These are phyloP conservation scores for Prinsepia uniflora DNA, from an alignment of 306 rosid species.

Conservation along the genomic window DNA sequence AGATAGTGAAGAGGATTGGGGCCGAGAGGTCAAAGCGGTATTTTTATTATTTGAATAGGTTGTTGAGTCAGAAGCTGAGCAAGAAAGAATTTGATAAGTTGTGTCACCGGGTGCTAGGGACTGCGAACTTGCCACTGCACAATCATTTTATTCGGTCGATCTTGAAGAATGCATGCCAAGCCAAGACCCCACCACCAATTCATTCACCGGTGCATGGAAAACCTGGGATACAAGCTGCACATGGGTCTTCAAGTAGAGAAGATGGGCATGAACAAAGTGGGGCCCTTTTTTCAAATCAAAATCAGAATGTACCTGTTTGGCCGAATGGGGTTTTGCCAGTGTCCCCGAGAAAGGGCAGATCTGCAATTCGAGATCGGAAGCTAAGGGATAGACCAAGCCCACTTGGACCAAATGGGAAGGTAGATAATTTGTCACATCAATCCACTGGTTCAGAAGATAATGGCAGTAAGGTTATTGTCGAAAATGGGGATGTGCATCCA, in stretches of 20 bases:
- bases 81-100: constrained; percentile 76
- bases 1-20: constrained; percentile 80
- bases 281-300: constrained; percentile 48
- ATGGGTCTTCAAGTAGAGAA: constrained; percentile 63
- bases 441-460: constrained; percentile 57
- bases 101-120: constrained; percentile 69
- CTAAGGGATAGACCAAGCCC: constrained; percentile 88
- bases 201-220: constrained; percentile 47
- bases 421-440: constrained; percentile 48
- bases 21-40: constrained; percentile 67
- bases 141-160: constrained; percentile 77
- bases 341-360: constrained; percentile 71
- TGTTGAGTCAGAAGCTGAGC: constrained; percentile 82
- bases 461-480: constrained; percentile 54
- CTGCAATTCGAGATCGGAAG: constrained; percentile 70
- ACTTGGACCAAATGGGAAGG: constrained; percentile 94
- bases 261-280: constrained; percentile 69
- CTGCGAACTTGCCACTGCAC: constrained; percentile 80
- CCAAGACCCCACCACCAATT: constrained; percentile 77
- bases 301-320: constrained; percentile 61
- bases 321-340: constrained; percentile 73
- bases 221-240: constrained; percentile 47
- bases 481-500: constrained; percentile 62
- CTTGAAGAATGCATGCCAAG: constrained; percentile 84
- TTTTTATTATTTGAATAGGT: constrained; percentile 62